Conservation (phyloP, 352 stramenopile species). For the Phytopythium oedochilum region DNA sequence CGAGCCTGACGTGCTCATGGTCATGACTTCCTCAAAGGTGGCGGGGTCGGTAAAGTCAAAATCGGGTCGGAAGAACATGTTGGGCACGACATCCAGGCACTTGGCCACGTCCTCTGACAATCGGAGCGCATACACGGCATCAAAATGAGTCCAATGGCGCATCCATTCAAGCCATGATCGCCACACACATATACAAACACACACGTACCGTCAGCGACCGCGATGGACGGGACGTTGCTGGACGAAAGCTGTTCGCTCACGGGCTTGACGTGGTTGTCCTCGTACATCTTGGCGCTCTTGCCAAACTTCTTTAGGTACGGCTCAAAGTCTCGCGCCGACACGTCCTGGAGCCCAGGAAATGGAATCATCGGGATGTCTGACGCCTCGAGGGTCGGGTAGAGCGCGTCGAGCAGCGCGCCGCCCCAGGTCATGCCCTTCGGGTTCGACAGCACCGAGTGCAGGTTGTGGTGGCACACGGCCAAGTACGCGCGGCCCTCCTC, state of each 20-base stretch:
- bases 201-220: slow-evolving; percentile 61
- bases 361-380: slow-evolving; percentile 62
- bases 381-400: slow-evolving; percentile 62
- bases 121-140: background rate
- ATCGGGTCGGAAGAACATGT: slow-evolving; percentile 72
- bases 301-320: slow-evolving; percentile 72
- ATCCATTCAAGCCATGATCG: too few relatives aligned
- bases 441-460: slow-evolving; percentile 83
- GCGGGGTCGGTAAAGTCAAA: slow-evolving; percentile 75
- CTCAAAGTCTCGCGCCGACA: slow-evolving; percentile 69
- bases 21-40: slow-evolving; percentile 81
- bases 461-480: slow-evolving; percentile 69
- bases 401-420: slow-evolving; percentile 59
- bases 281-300: slow-evolving; percentile 55
- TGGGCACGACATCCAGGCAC: slow-evolving; percentile 70
- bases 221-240: slow-evolving; percentile 75
- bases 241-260: slow-evolving; percentile 83
- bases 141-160: background rate
- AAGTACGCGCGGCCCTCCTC: slow-evolving; percentile 70
- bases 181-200: too few relatives aligned
- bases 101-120: slow-evolving; percentile 72
- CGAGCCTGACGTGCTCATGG: slow-evolving; percentile 42
- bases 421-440: slow-evolving; percentile 73
- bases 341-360: slow-evolving; percentile 56
- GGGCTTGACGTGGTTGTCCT: slow-evolving; percentile 71